These are phyloP conservation scores for Colletotrichum euphorbiae DNA, from an alignment of 2,329 filamentous ascomycete species.

Conservation along the genomic window DNA sequence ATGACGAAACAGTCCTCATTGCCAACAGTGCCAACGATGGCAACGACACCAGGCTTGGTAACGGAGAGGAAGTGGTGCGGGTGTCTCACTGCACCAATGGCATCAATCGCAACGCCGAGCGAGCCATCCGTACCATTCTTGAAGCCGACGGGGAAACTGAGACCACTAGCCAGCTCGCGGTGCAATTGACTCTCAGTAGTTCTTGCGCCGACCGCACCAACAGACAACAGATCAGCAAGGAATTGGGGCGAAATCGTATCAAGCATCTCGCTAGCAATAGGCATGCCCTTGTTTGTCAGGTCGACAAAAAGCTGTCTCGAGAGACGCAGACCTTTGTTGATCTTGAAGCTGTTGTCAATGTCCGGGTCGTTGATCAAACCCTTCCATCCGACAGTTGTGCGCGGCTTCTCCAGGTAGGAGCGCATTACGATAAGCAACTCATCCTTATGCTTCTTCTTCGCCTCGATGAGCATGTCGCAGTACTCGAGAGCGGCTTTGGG, in stretches of 20 bases:
- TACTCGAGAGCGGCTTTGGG: conserved; percentile 91
- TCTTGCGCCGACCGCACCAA: conserved; percentile 93
- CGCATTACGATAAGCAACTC: conserved; percentile 97
- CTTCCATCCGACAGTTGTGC: conserved; percentile 99
- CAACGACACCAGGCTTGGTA: conserved; percentile 94
- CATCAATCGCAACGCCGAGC: conserved; percentile 90
- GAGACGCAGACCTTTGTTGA: conserved; percentile 94
- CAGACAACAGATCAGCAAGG: conserved; percentile 88
- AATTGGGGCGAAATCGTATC: conserved; percentile 99
- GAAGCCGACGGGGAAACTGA: conserved; percentile 98
- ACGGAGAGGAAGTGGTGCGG: conserved; percentile 98
- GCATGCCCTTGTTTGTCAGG: conserved; percentile 92
- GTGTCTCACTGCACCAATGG: conserved; percentile 90
- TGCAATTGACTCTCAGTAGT: conserved; percentile 97
- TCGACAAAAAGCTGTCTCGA: conserved; percentile 94
- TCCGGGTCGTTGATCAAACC: conserved; percentile 98
- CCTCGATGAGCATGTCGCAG: conserved; percentile 82
- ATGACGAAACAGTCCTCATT: conserved; percentile 99
- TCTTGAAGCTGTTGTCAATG: conserved; percentile 98
- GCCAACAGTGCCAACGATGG: conserved; percentile 92
- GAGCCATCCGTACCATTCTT: conserved; percentile 98
- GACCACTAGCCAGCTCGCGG: conserved; percentile 90
- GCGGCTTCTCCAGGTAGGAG: conserved; percentile 97
- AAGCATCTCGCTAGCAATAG: conserved; percentile 96
- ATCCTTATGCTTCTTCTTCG: conserved; percentile 89